Conservation (phyloP, 768 basidiomycete species). For the Termitomyces sp. region DNA sequence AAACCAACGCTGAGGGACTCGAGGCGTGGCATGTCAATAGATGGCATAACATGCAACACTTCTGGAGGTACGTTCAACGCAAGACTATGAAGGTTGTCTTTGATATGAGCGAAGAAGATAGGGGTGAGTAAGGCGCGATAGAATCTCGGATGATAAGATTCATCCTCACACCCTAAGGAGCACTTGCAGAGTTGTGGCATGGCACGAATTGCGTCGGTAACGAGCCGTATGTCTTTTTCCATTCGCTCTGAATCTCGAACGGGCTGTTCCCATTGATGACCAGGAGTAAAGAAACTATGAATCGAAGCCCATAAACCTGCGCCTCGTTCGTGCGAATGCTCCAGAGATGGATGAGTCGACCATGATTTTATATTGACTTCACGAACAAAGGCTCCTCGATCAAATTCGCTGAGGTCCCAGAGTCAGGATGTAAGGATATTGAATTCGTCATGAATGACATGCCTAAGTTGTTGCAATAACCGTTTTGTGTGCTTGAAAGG, state of each 20-base stretch:
- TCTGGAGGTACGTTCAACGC: slow-evolving; percentile 34
- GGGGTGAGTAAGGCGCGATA: slow-evolving; percentile 32
- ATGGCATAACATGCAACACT: slow-evolving; percentile 27
- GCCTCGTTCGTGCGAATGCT: slow-evolving; percentile 22
- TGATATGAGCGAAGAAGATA: slow-evolving; percentile 27
- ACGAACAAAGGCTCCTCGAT: slow-evolving; percentile 23
- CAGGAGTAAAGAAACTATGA: slow-evolving; percentile 22
- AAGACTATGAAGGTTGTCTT: slow-evolving; percentile 25
- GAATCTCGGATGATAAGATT: slow-evolving; percentile 28
- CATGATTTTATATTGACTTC: slow-evolving; percentile 34
- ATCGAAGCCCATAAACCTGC: slow-evolving; percentile 23
- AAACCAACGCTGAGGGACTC: slow-evolving; percentile 30
- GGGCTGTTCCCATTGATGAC: slow-evolving; percentile 26
- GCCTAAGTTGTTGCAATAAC: slow-evolving; percentile 19
- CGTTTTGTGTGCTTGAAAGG: slow-evolving; percentile 16
- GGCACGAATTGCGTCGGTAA: slow-evolving; percentile 25
- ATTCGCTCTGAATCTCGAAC: slow-evolving; percentile 30
- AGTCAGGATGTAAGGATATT: neutral
- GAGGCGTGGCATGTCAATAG: slow-evolving; percentile 28
- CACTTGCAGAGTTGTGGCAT: slow-evolving; percentile 32
- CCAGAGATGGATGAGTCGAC: slow-evolving; percentile 29
- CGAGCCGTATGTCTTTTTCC: slow-evolving; percentile 27
- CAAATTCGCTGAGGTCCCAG: slow-evolving; percentile 17
- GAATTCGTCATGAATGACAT: neutral
- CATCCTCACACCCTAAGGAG: slow-evolving; percentile 34